Evolutionary conservation across 176 grass and related monocot genomes (phyloP), one percentile per base, ranked within the genome.

Genomic region (Ampelocalamus luodianensis): DNA sequence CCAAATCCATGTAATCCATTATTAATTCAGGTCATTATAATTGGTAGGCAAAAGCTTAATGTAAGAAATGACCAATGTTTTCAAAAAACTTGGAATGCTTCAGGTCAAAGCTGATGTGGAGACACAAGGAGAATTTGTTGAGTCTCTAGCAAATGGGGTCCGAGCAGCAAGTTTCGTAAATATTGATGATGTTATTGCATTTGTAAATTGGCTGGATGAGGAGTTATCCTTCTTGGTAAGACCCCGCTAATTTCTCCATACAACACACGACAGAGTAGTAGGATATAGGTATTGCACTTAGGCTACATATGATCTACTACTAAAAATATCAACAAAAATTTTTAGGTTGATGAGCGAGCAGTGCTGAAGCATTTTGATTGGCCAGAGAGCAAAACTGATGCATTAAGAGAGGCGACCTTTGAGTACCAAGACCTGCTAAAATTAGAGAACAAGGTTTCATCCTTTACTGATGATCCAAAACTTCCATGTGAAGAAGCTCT

Each of bases 31-130:
- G 22, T 66, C 5, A 18, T 26, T 82, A 24, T 65, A 65, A 54
- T 2, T 37, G 27, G 27, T 22, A 39, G 17, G 66, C 65, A 71
- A 55, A 71, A 49, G 5, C 32, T 58, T 38, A 49, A 54, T 22
- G 4, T 62, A 59, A 77, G 44, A 74, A 65, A 20, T 86, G 24
- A 74, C n/a, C 3, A 50, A 51, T 10, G 10, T 59, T 72, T 50
- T 34, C 6, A 70, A 70, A 79, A 87, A 82, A 72, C 14, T 8
- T 79, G 58, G 59, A 68, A 68, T 61, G 32, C 22, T 87, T 80
- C 92, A 98, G 96, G 96, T 98, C 12, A 98, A 98, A 92, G 96
- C 93, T 48, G 93, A 98, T 83, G 96, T 98, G 39, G 93, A 98
- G 69, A 94, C 96, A 74, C 96, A 98, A 69, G 96, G 93, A 51